Percentiles rank a stretch among this genome's conserved stretches.
Conservation (phyloP, 805 yeast species). For the Metschnikowia rubicola region DNA sequence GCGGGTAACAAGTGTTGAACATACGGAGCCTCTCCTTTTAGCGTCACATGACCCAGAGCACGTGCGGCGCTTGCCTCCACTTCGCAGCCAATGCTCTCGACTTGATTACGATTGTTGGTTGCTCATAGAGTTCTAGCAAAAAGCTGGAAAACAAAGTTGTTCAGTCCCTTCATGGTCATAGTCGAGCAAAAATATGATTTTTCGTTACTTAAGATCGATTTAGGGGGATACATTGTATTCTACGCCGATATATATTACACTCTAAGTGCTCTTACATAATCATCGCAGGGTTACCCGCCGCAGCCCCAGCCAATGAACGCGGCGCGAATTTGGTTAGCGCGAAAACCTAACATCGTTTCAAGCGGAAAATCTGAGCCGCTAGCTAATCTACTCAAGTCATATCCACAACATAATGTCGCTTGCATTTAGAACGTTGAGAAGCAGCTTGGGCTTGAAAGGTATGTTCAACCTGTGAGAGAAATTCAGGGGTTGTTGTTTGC, state of each 20-base stretch:
- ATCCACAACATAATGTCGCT: constrained; percentile 24
- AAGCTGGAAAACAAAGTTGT: too few species aligned
- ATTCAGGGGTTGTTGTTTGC: too few species aligned
- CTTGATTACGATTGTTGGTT: background rate
- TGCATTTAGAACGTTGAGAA: constrained; percentile 46
- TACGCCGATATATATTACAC: too few species aligned
- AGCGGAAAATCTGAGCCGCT: constrained; percentile 1
- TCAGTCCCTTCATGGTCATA: too few species aligned
- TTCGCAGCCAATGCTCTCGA: constrained; percentile 3
- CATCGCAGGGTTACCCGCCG: constrained; percentile 19
- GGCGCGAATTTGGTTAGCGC: constrained; percentile 18
- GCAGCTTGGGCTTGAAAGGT: constrained; percentile 40
- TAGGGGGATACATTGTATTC: too few species aligned
- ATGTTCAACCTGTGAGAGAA: constrained; percentile 18
- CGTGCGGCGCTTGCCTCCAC: background rate
- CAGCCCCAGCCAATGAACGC: constrained; percentile 19
- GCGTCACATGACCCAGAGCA: background rate
- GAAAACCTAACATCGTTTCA: constrained; percentile 5
- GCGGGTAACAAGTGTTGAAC: too few species aligned
- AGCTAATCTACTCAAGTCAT: background rate
- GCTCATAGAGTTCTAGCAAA: background rate
- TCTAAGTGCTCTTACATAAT: too few species aligned
- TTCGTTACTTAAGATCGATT: too few species aligned
- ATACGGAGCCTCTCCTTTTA: background rate
- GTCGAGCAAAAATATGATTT: too few species aligned